Percentiles rank a stretch among this genome's conserved stretches.
Evolutionary conservation across 2,329 filamentous ascomycete species (phyloP).

Genomic region (Elsinoe necatrix): DNA sequence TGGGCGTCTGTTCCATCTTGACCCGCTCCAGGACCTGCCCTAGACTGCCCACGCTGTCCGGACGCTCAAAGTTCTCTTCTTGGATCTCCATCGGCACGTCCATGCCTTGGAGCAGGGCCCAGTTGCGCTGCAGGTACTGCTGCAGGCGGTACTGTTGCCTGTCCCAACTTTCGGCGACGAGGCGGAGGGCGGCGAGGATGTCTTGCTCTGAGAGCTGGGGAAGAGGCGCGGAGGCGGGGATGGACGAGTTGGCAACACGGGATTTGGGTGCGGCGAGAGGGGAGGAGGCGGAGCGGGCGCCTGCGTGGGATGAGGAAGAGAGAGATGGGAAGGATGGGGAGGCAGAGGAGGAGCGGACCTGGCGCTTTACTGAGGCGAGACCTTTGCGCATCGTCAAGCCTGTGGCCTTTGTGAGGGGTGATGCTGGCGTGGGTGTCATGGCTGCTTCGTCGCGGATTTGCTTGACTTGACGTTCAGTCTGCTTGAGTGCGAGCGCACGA

Average conservation of each 20-base stretch:
- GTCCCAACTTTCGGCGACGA: conserved; percentile 44
- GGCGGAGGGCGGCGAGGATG: conserved; percentile 40
- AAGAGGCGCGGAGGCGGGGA: conserved; percentile 21
- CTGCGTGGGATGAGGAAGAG: neutral
- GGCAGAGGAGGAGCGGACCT: conserved; percentile 24
- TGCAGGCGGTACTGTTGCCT: conserved; percentile 40
- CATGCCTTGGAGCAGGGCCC: conserved; percentile 37
- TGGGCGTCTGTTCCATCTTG: conserved; percentile 39
- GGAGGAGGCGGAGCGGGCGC: conserved; percentile 7
- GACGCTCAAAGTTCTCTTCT: conserved; percentile 40
- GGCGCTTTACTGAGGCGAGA: conserved; percentile 27
- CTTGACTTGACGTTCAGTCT: conserved; percentile 49
- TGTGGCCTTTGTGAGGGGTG: conserved; percentile 19
- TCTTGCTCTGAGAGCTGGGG: conserved; percentile 39
- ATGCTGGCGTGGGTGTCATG: conserved; percentile 19
- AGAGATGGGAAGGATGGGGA: conserved; percentile 26
- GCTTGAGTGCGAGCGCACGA: conserved; percentile 52
- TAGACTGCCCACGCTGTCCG: conserved; percentile 34
- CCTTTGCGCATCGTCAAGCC: conserved; percentile 24
- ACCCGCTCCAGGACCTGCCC: conserved; percentile 37
- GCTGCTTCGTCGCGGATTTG: conserved; percentile 38
- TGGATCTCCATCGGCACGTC: conserved; percentile 37
- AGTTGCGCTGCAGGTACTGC: conserved; percentile 41
- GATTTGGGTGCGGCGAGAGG: conserved; percentile 17
- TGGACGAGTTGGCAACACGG: conserved; percentile 18